phyloP scores from a whole-genome alignment of 306 rosid genomes.

The Dryas alaskensis region DNA sequence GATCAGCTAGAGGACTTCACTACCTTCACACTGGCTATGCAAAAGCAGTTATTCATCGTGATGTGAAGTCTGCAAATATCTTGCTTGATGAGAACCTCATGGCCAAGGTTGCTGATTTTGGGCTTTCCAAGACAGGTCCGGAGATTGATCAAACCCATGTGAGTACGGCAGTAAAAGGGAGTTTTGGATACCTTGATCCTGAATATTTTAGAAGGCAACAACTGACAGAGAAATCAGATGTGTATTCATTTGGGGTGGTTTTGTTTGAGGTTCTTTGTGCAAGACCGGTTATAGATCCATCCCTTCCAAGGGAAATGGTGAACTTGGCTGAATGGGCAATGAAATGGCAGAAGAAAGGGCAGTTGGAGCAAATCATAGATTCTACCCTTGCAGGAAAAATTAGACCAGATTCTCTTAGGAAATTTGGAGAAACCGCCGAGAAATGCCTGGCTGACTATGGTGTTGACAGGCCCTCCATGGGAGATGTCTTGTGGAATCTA shows the following conservation, averaged over 20 bases:
- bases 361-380: slow-evolving; percentile 73
- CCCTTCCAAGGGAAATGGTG: slow-evolving; percentile 82
- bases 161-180: slow-evolving; percentile 83
- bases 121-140: slow-evolving; percentile 79
- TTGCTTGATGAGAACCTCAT: slow-evolving; percentile 84
- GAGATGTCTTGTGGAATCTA: slow-evolving; percentile 84
- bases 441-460: slow-evolving; percentile 87
- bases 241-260: slow-evolving; percentile 89
- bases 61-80: slow-evolving; percentile 86
- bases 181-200: slow-evolving; percentile 90
- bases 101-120: slow-evolving; percentile 95
- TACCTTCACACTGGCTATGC: slow-evolving; percentile 92
- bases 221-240: slow-evolving; percentile 82
- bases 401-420: slow-evolving; percentile 71
- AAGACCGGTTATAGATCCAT: slow-evolving; percentile 84
- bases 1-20: slow-evolving; percentile 93
- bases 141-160: slow-evolving; percentile 86
- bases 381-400: slow-evolving; percentile 58
- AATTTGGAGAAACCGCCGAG: slow-evolving; percentile 86
- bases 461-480: slow-evolving; percentile 85
- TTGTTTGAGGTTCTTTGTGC: slow-evolving; percentile 83
- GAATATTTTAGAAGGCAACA: slow-evolving; percentile 88
- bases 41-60: slow-evolving; percentile 87
- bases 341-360: slow-evolving; percentile 87
- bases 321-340: slow-evolving; percentile 93